Evolutionary conservation across 1,284 basidiomycete species (phyloP).

Genomic region (Cryptococcus jaspeensis): DNA sequence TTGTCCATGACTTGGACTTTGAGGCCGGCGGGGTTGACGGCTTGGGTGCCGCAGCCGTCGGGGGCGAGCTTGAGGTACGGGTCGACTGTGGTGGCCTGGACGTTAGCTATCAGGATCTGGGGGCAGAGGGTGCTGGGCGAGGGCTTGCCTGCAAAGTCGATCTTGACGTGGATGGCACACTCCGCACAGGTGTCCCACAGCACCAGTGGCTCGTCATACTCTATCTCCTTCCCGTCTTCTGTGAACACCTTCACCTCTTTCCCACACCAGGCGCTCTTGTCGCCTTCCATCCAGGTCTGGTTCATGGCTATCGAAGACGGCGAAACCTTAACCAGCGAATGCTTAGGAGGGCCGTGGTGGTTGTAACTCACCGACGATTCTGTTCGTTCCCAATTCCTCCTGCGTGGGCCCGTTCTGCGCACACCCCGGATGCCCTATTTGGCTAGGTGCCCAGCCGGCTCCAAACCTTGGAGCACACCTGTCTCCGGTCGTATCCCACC

Average conservation of each 20-base stretch:
- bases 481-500: background rate
- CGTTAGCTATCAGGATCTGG: background rate
- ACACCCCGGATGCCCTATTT: constrained; percentile 5
- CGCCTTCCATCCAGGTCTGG: constrained; percentile 4
- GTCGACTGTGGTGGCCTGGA: background rate
- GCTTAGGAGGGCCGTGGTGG: background rate
- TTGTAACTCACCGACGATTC: constrained; percentile 17
- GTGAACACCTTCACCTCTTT: constrained; percentile 12
- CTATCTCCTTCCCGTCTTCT: constrained; percentile 1
- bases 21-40: constrained; percentile 1
- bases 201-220: constrained; percentile 24
- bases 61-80: background rate
- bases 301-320: constrained; percentile 6
- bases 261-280: constrained; percentile 14
- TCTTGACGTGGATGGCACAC: constrained; percentile 11
- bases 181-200: constrained; percentile 28
- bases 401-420: constrained; percentile 4
- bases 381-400: constrained; percentile 12
- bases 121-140: background rate
- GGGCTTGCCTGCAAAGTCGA: constrained; percentile 20
- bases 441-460: constrained; percentile 1
- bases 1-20: constrained; percentile 7
- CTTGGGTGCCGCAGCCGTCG: background rate
- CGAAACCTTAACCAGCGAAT: background rate
- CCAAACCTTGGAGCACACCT: constrained; percentile 2